Evolutionary conservation across 2,329 filamentous ascomycete species (phyloP).

Genomic region (Aspergillus proliferans): DNA sequence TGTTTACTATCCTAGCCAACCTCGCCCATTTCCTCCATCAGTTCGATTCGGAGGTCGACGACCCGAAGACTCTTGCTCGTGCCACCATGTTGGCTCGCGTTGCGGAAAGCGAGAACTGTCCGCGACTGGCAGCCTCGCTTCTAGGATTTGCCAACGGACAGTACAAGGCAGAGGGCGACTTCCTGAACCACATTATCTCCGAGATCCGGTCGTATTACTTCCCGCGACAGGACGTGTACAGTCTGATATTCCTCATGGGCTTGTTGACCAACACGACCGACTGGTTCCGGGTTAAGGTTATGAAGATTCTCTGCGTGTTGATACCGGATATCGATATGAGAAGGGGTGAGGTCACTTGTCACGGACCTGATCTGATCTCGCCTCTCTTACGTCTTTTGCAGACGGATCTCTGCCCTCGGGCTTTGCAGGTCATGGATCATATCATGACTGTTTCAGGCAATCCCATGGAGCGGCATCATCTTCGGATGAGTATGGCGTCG

Average conservation of each 20-base stretch:
- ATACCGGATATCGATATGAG: slow-evolving; percentile 91
- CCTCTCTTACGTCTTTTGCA: slow-evolving; percentile 82
- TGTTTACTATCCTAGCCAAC: slow-evolving; percentile 87
- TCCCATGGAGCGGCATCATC: slow-evolving; percentile 86
- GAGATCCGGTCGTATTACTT: slow-evolving; percentile 74
- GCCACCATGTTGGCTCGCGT: slow-evolving; percentile 66
- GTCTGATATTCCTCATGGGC: slow-evolving; percentile 84
- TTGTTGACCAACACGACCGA: slow-evolving; percentile 79
- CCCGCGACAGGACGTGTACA: slow-evolving; percentile 73
- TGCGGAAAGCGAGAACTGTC: slow-evolving; percentile 65
- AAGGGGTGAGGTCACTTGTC: slow-evolving; percentile 78
- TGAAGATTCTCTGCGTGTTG: slow-evolving; percentile 78
- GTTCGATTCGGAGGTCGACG: slow-evolving; percentile 60
- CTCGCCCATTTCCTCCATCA: slow-evolving; percentile 76
- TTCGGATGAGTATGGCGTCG: slow-evolving; percentile 97
- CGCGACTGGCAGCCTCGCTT: slow-evolving; percentile 62
- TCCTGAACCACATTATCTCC: slow-evolving; percentile 65
- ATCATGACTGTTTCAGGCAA: slow-evolving; percentile 92
- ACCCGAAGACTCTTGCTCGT: slow-evolving; percentile 53
- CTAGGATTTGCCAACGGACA: slow-evolving; percentile 62
- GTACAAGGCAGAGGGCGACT: slow-evolving; percentile 65
- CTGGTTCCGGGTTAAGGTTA: slow-evolving; percentile 89
- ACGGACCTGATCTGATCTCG: slow-evolving; percentile 92
- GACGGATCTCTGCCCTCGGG: slow-evolving; percentile 89
- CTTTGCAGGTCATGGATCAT: slow-evolving; percentile 83